Conservation (phyloP, 345 rosid genomes). For the Crucihimalaya himalaica region DNA sequence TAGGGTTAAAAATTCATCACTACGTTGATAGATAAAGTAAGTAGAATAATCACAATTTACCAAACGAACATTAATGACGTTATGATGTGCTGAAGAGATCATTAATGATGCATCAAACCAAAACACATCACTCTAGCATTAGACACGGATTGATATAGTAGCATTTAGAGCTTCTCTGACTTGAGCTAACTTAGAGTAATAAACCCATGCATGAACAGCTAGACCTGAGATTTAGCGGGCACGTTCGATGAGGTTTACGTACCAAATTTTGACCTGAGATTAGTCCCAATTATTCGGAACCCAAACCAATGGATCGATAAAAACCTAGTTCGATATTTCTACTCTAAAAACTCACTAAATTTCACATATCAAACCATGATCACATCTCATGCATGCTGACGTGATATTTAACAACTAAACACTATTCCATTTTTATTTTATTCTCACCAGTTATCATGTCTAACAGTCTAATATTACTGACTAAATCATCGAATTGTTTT, state of each 20-base stretch:
- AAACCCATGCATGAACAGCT: background rate
- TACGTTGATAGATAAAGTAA: background rate
- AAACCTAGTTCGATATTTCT: background rate
- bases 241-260: background rate
- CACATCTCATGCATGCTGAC: background rate
- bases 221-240: too few species aligned
- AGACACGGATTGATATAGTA: background rate
- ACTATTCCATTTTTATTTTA: background rate
- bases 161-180: too few species aligned
- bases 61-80: background rate
- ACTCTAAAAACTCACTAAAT: background rate
- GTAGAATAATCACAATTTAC: background rate
- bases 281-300: background rate
- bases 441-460: background rate
- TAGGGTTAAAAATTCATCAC: slow-evolving; percentile 2
- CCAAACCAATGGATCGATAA: background rate
- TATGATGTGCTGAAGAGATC: background rate
- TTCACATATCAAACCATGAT: background rate
- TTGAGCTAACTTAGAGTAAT: too few species aligned
- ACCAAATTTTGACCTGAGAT: background rate
- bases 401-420: background rate
- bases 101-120: background rate
- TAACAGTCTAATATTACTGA: too few species aligned
- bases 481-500: background rate
- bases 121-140: background rate